Conservation (phyloP, 371 early-diverging fungal genomes). For the Funneliformis caledonium region DNA sequence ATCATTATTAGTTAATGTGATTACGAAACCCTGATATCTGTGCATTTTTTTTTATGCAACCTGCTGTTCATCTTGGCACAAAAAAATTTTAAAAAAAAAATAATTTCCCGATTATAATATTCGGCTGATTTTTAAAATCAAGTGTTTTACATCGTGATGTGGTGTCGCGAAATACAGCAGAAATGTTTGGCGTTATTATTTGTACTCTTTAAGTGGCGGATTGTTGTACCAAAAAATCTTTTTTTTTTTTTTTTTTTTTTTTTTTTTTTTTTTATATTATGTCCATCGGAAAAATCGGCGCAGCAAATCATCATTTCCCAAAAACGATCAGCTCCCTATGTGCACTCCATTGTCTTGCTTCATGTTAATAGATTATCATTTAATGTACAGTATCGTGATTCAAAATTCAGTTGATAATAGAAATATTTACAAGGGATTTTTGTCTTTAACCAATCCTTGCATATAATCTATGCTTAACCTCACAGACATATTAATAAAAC, state of each 20-base stretch:
- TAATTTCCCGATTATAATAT: no score
- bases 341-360: background rate
- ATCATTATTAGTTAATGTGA: no score
- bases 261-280: no score
- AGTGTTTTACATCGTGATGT: background rate
- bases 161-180: no score
- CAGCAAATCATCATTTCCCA: background rate
- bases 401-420: background rate
- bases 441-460: background rate
- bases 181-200: no score
- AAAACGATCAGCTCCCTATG: no score
- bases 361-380: background rate
- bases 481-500: background rate
- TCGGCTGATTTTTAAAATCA: background rate
- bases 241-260: no score
- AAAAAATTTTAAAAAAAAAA: no score
- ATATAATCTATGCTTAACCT: background rate
- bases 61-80: background rate
- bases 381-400: background rate
- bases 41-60: background rate
- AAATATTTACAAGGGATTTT: background rate
- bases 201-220: no score
- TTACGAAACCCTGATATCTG: no score
- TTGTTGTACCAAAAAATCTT: no score
- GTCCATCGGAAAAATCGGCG: background rate